These are phyloP conservation scores for Pleurotus salmoneostramineus DNA, from an alignment of 768 basidiomycete genomes.

Conservation along the genomic window DNA sequence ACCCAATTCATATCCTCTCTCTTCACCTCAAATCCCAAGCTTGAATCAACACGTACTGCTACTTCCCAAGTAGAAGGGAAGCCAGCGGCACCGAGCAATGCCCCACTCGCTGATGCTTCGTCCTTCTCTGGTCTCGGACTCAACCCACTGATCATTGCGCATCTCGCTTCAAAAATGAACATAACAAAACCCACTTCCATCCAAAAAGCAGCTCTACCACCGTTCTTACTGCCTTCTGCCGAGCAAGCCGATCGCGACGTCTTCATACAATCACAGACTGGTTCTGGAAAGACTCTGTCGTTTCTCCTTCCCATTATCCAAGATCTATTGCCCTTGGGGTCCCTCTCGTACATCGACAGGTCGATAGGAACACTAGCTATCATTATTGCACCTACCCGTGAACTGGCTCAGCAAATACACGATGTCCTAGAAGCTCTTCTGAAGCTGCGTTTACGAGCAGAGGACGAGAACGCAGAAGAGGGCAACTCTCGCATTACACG, in stretches of 20 bases:
- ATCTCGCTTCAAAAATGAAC: slow-evolving; percentile 75
- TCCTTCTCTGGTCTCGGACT: slow-evolving; percentile 83
- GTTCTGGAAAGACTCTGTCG: slow-evolving; percentile 93
- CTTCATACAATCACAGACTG: slow-evolving; percentile 95
- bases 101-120: slow-evolving; percentile 70
- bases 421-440: slow-evolving; percentile 88
- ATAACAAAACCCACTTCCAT: slow-evolving; percentile 88
- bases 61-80: slow-evolving; percentile 18
- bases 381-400: slow-evolving; percentile 92
- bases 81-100: slow-evolving; percentile 67
- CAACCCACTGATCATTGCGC: slow-evolving; percentile 72
- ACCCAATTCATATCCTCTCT: slow-evolving; percentile 83
- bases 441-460: slow-evolving; percentile 65
- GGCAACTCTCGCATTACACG: slow-evolving; percentile 60
- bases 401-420: slow-evolving; percentile 94
- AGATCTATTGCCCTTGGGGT: slow-evolving; percentile 86
- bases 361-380: slow-evolving; percentile 93
- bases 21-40: slow-evolving; percentile 79
- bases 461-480: slow-evolving; percentile 48
- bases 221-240: slow-evolving; percentile 30
- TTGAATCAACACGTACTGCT: slow-evolving; percentile 35
- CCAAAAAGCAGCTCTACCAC: slow-evolving; percentile 75
- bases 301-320: slow-evolving; percentile 95
- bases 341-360: slow-evolving; percentile 90
- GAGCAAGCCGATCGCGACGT: slow-evolving; percentile 57